Percentiles rank a stretch among this genome's conserved stretches.
These are phyloP conservation scores for Tetrapisispora nanseiensis DNA, from an alignment of 805 yeast species.

Conservation along the genomic window DNA sequence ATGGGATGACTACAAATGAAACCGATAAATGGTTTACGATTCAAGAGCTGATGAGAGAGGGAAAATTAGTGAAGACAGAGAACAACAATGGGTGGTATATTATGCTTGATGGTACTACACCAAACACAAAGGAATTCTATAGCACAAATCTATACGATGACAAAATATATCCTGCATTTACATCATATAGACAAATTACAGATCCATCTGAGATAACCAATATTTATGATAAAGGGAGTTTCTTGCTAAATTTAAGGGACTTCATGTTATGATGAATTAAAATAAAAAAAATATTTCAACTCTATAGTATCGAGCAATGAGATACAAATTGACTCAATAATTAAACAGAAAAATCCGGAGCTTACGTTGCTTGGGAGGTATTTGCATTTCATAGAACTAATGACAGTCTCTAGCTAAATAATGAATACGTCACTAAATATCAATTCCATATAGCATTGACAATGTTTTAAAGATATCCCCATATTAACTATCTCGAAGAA, in stretches of 20 bases:
- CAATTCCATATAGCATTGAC: no score
- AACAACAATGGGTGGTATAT: constrained; percentile 12
- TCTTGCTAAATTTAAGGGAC: constrained; percentile 19
- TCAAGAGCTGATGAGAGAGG: constrained; percentile 39
- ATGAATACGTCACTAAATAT: no score
- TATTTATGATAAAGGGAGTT: constrained; percentile 25
- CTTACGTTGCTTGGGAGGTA: no score
- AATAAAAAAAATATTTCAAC: background rate
- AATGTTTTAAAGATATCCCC: no score
- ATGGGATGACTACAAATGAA: constrained; percentile 73
- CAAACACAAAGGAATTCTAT: constrained; percentile 8
- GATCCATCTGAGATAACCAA: constrained; percentile 18
- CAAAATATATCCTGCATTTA: constrained; percentile 9
- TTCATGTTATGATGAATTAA: constrained; percentile 4
- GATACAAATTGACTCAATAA: no score
- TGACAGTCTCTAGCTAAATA: no score
- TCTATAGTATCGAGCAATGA: background rate
- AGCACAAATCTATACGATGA: constrained; percentile 27
- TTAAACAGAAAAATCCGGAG: no score
- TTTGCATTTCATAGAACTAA: no score
- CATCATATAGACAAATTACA: constrained; percentile 6
- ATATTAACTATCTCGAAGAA: no score
- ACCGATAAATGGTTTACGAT: constrained; percentile 60
- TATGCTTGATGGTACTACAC: constrained; percentile 1
- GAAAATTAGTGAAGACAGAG: constrained; percentile 26